Evolutionary conservation across 2,329 filamentous ascomycete genomes (phyloP).

Genomic region (Coniochaeta sp.): DNA sequence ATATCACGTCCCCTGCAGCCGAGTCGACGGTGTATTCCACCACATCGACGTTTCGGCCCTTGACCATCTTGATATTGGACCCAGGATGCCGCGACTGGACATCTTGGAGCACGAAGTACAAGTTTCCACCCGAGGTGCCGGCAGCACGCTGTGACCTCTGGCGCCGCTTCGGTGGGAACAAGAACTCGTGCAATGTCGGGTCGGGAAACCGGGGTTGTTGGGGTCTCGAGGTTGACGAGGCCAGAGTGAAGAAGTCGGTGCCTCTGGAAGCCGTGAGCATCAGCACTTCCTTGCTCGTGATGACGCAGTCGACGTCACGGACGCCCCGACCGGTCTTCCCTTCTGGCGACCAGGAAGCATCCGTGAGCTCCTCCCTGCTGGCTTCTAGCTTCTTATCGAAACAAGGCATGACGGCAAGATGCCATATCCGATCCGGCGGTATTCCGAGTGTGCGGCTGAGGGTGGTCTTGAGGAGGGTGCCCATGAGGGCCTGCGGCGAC

Average conservation of each 20-base stretch:
- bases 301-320: slow-evolving; percentile 94
- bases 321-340: slow-evolving; percentile 46
- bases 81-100: slow-evolving; percentile 65
- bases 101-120: slow-evolving; percentile 74
- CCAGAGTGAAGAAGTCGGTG: slow-evolving; percentile 66
- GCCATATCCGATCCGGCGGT: slow-evolving; percentile 77
- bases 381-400: slow-evolving; percentile 99
- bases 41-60: slow-evolving; percentile 86
- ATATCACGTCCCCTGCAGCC: slow-evolving; percentile 47
- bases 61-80: slow-evolving; percentile 60
- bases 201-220: slow-evolving; percentile 63
- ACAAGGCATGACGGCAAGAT: slow-evolving; percentile 93
- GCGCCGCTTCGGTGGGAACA: slow-evolving; percentile 53
- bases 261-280: slow-evolving; percentile 78
- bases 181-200: slow-evolving; percentile 57
- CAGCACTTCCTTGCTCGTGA: slow-evolving; percentile 89
- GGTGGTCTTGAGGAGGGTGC: slow-evolving; percentile 82
- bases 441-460: slow-evolving; percentile 67
- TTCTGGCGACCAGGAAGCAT: slow-evolving; percentile 59
- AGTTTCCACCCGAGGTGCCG: slow-evolving; percentile 81
- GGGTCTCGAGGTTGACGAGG: slow-evolving; percentile 39
- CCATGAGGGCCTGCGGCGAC: slow-evolving; percentile 86
- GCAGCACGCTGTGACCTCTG: slow-evolving; percentile 44
- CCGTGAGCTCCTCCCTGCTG: slow-evolving; percentile 84
- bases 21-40: slow-evolving; percentile 70